These are phyloP conservation scores for Microstegium vimineum DNA, from an alignment of 176 grass and related monocot genomes.

Conservation along the genomic window DNA sequence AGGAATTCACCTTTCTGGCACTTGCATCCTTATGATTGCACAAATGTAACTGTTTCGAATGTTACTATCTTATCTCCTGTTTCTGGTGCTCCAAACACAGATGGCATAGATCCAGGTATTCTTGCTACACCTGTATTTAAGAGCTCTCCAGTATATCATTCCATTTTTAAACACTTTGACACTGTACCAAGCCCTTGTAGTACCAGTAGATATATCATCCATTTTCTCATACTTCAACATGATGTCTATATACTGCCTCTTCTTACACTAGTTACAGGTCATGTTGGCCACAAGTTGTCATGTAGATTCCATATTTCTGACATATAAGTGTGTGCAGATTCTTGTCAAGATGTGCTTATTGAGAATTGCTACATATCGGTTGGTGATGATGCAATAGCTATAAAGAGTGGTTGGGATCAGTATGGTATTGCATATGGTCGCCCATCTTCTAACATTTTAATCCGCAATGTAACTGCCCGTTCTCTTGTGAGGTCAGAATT, in stretches of 20 bases:
- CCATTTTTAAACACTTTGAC: neutral
- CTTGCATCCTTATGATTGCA: constrained; percentile 96
- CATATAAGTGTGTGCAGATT: constrained; percentile 49
- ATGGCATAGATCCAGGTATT: constrained; percentile 99
- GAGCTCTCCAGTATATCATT: neutral
- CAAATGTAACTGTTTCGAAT: constrained; percentile 83
- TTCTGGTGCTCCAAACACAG: constrained; percentile 86
- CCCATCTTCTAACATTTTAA: constrained; percentile 77
- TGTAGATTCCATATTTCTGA: constrained; percentile 17
- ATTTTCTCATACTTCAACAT: neutral
- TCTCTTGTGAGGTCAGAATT: constrained; percentile 72
- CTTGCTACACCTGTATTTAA: constrained; percentile 18
- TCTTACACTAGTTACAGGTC: neutral
- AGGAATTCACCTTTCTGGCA: constrained; percentile 92
- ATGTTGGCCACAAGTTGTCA: neutral
- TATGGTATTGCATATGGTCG: constrained; percentile 85
- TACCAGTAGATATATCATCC: neutral
- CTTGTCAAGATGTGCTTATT: constrained; percentile 84
- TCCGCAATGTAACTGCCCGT: constrained; percentile 62
- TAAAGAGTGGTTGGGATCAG: constrained; percentile 98
- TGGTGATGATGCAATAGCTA: constrained; percentile 91
- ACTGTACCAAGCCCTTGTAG: neutral
- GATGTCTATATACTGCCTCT: neutral
- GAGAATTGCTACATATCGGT: constrained; percentile 97
- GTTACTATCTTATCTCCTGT: constrained; percentile 86